Base-by-base conservation (phyloP, 805 yeast species). In the Lipomyces mesembrius region DNA sequence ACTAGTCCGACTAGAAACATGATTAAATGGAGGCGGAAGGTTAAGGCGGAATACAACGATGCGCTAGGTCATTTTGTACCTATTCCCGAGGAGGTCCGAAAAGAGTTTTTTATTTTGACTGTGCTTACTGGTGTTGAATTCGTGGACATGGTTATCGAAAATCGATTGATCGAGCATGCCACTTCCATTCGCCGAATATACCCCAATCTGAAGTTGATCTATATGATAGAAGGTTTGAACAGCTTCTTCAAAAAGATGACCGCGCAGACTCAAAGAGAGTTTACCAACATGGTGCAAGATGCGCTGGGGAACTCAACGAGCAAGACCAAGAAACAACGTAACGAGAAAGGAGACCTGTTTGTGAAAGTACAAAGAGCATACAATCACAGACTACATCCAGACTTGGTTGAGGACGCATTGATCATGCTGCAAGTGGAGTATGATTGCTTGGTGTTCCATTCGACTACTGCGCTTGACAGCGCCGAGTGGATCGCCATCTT, bases 401-500 rank as follows among this genome's bases (percentile, higher is more conserved):
- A 66, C 54, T 20, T 51, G 32, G 57, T 63, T 11, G 69, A 69
- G 39, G 65, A 60, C 5, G 66, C 71, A 8, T 39, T 70, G 59
- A 37, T 66, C 29, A 43, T n/a, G 46, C 54, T 66, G 11, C 72
- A 69, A n/a, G 55, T 70, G 20, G 27, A n/a, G 17, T 56, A 66
- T 32, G 46, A 61, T 29, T 62, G 69, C 37, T 56, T 63, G 11
- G 60, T 69, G 6, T 39, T 66, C 60, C 67, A 66, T 14, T 53
- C 72, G 20, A 52, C 62, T 17, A 60, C 54, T 14, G 22, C 67
- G 2, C 20, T 27, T 2, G 73, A 70, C 56, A 66, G 65, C 14
- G 72, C 70, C 32, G 58, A 64, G n/a, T 70, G 72, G 72, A 63
- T 70, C 22, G 56, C 70, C 27, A 53, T 60, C 29, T 17, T 70